Percentiles rank a stretch among this genome's conserved stretches.
phyloP scores from a whole-genome alignment of 345 rosid genomes.

The Capsella bursapastoris region DNA sequence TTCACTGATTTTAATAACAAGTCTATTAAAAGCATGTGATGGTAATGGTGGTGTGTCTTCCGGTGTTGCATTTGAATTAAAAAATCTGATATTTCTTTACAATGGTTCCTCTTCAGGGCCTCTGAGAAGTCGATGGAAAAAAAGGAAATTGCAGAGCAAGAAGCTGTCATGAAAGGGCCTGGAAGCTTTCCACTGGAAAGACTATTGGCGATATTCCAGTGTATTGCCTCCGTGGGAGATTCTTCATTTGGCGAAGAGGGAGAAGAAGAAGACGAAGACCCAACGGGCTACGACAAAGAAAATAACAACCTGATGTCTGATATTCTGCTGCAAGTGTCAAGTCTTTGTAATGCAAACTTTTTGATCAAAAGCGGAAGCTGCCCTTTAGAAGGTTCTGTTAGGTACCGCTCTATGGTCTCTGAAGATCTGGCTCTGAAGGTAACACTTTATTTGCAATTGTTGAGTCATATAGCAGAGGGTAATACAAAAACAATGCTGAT shows the following conservation, averaged over 20 bases:
- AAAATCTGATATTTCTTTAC: neutral
- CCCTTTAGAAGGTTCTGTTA: constrained; percentile 78
- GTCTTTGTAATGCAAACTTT: constrained; percentile 83
- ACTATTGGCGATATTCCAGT: constrained; percentile 81
- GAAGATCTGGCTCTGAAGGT: constrained; percentile 87
- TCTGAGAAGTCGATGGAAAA: constrained; percentile 71
- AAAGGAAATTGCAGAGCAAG: constrained; percentile 84
- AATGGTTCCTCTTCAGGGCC: constrained; percentile 48
- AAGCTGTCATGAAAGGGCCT: constrained; percentile 80
- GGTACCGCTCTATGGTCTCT: constrained; percentile 73
- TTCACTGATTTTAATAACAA: constrained; percentile 10
- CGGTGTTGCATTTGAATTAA: constrained; percentile 15
- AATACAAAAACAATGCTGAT: constrained; percentile 13
- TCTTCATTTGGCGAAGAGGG: constrained; percentile 55
- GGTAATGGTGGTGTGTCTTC: constrained; percentile 7
- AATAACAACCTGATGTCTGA: constrained; percentile 60
- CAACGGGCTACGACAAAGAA: constrained; percentile 44
- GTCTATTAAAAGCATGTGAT: constrained; percentile 5
- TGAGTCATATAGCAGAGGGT: neutral
- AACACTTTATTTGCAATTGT: constrained; percentile 18
- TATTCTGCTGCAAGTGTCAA: constrained; percentile 76
- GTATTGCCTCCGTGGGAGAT: constrained; percentile 72
- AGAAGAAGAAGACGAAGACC: constrained; percentile 46
- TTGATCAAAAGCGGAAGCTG: constrained; percentile 79
- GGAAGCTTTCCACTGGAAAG: constrained; percentile 92